Evolutionary conservation across 2,329 filamentous ascomycete genomes (phyloP).

Genomic region (Penicillium brevicompactum): DNA sequence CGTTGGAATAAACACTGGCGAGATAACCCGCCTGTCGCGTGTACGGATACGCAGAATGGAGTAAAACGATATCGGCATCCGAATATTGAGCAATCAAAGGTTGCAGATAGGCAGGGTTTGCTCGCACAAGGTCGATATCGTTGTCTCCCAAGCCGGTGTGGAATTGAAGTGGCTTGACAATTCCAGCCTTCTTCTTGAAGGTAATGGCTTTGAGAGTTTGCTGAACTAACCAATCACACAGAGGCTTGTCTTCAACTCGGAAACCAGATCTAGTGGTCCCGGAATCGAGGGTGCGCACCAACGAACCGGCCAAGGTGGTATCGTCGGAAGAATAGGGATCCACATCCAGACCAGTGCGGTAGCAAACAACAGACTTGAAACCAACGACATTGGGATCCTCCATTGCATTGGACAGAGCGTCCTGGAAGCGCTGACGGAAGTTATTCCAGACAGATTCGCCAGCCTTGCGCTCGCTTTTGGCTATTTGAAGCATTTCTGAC

Average conservation of each 20-base stretch:
- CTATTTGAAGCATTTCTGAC: slow-evolving; percentile 58
- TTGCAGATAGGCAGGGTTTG: slow-evolving; percentile 77
- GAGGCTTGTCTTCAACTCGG: slow-evolving; percentile 59
- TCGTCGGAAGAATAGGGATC: slow-evolving; percentile 51
- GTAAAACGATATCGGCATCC: slow-evolving; percentile 71
- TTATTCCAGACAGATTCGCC: slow-evolving; percentile 28
- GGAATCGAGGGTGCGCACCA: slow-evolving; percentile 30
- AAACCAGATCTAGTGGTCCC: slow-evolving; percentile 29
- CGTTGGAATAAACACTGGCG: slow-evolving; percentile 74
- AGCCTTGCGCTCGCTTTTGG: slow-evolving; percentile 34
- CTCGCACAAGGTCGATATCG: slow-evolving; percentile 68
- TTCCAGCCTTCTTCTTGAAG: slow-evolving; percentile 49
- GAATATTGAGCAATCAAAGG: slow-evolving; percentile 70
- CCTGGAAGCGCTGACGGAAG: slow-evolving; percentile 33
- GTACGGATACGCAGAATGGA: slow-evolving; percentile 82
- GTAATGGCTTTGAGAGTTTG: slow-evolving; percentile 56
- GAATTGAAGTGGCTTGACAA: slow-evolving; percentile 76
- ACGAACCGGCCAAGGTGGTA: slow-evolving; percentile 31
- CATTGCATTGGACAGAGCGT: slow-evolving; percentile 58
- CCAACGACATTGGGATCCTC: slow-evolving; percentile 69
- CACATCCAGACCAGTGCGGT: slow-evolving; percentile 72
- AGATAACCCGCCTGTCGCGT: slow-evolving; percentile 77
- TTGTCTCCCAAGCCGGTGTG: slow-evolving; percentile 82
- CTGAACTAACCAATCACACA: slow-evolving; percentile 73
- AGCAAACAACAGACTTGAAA: slow-evolving; percentile 84